Base-by-base conservation (phyloP, 495 filamentous ascomycete genomes). In the Penicillium pancosmium region DNA sequence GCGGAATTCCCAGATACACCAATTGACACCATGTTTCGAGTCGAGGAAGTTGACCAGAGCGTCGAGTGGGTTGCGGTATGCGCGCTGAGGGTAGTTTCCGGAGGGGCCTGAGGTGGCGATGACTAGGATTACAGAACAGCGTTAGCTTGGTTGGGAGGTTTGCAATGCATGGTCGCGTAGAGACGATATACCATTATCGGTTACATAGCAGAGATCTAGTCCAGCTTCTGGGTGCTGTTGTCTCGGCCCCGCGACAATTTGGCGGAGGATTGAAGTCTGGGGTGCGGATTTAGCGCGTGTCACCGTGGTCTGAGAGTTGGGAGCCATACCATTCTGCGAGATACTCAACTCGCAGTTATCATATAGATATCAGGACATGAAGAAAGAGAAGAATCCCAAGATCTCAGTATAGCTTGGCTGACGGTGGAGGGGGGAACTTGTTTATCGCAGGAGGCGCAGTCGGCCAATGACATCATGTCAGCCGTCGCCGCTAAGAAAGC, bases 1-100 rank as follows among this genome's bases (percentile, higher is more conserved):
- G 36, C 95, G 87, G 66, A 98, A 97, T 68, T 98, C 94, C 91
- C 92, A 98, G 62, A 98, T 96, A 10, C 86, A 83, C 94, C 93
- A 98, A 56, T 91, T 77, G 10, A 80, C 71, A 52, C 84, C 88
- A 78, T 98, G 94, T 59, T 90, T 90, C 18, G 77, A 74, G 74
- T 98, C 90, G 41, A 98, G 88, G 68, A 91, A 98, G 33, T 83
- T 82, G 50, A 98, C 88, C 5, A 98, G 84, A 11, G 83, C 81
- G 63, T 93, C 87, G 47, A 93, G 87, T 0, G 94, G 94, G 65
- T 95, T 98, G 59, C 94, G 90, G 75, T 98, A 98, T 55, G 91
- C 89, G 44, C 86, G 86, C 66, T 94, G 85, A 0, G 94, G 94
- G 70, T 95, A 97, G 21, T 90, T 91, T 49, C 86, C 86, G 27